These are phyloP conservation scores for Rhytidiadelphus loreus DNA, from an alignment of 225 moss, liverwort and hornwort genomes.

Conservation along the genomic window DNA sequence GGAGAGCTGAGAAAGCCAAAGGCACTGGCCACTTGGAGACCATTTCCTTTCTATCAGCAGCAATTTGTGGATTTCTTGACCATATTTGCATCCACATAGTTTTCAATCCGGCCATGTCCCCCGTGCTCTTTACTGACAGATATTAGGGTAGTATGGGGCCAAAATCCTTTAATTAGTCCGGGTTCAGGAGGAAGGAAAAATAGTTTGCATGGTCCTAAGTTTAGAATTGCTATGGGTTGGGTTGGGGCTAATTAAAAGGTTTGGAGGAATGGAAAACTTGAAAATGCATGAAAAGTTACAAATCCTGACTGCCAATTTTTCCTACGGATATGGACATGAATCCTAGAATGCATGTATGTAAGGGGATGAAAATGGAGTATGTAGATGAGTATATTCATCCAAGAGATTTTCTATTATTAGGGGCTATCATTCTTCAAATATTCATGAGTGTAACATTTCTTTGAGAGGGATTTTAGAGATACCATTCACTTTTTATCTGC, in stretches of 20 bases:
- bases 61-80: background rate
- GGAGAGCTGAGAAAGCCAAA: background rate
- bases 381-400: background rate
- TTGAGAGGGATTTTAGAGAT: background rate
- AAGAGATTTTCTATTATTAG: background rate
- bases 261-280: background rate
- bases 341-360: background rate
- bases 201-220: background rate
- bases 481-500: background rate
- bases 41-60: background rate
- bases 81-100: background rate
- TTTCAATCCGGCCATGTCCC: background rate
- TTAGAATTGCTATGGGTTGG: too few relatives aligned
- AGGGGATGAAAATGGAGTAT: rapidly evolving
- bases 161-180: background rate
- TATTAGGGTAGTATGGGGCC: background rate
- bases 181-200: background rate
- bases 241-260: background rate
- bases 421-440: background rate
- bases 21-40: background rate
- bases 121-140: background rate
- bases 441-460: too few relatives aligned
- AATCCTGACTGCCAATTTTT: background rate
- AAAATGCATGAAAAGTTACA: background rate
- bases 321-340: background rate